These are phyloP conservation scores for Somion occarium DNA, from an alignment of 1,284 basidiomycete species.

Conservation along the genomic window DNA sequence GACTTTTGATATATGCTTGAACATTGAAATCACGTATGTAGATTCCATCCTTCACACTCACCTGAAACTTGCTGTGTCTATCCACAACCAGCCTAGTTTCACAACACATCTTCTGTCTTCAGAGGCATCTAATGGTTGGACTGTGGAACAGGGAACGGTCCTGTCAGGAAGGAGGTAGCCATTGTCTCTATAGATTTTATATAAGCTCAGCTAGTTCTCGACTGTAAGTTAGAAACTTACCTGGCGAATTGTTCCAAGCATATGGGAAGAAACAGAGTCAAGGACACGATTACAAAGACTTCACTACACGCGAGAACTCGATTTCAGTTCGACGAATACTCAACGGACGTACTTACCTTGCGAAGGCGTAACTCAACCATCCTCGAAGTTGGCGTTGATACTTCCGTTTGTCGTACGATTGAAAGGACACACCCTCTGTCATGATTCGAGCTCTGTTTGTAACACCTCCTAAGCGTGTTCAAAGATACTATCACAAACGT, in stretches of 20 bases:
- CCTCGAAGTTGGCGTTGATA: constrained; percentile 49
- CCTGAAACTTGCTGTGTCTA: constrained; percentile 88
- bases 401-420: constrained; percentile 10
- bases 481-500: no score
- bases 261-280: constrained; percentile 79
- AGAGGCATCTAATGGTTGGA: constrained; percentile 18
- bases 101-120: constrained; percentile 59
- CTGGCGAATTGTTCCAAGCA: constrained; percentile 77
- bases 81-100: constrained; percentile 73
- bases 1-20: constrained; percentile 37
- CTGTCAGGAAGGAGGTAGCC: constrained; percentile 65
- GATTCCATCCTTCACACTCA: constrained; percentile 29
- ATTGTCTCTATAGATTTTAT: constrained; percentile 51
- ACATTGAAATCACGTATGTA: no score
- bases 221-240: constrained; percentile 12
- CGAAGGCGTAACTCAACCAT: constrained; percentile 76
- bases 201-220: not conserved
- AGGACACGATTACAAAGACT: constrained; percentile 76
- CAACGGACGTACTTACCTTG: constrained; percentile 42
- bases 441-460: no score
- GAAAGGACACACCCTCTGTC: no score
- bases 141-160: constrained; percentile 40
- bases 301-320: constrained; percentile 42
- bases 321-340: not conserved
- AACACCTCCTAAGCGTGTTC: no score